Base-by-base conservation (phyloP, 2,329 filamentous ascomycete species). In the Cladosporium sp. region DNA sequence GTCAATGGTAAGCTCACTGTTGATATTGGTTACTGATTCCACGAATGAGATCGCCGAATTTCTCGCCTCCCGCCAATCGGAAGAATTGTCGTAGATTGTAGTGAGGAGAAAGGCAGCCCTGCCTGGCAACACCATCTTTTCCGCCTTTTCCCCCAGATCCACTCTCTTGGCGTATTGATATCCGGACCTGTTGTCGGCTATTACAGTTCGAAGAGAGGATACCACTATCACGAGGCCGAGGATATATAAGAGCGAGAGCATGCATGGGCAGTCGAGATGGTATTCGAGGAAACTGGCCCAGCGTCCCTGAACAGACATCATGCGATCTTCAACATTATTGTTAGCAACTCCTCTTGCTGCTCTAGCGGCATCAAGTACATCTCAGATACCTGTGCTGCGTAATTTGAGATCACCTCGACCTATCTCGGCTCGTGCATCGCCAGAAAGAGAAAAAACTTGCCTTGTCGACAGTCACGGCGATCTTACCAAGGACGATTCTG, bases 401-500 rank as follows among this genome's bases (percentile, higher is more conserved):
- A 60, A 60, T 21, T 21, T 60, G 26, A 60, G 58, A 38, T 60
- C 58, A 21, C 36, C 21, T 44, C 34, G 58, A 12, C 58, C 58
- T 11, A 49, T 60, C 26, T 30, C 58, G 4, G 58, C 58, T 30
- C 75, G 76, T 5, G 21, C 66, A 6, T 79, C 78, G 26, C 75
- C 78, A 8, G 41, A 69, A 6, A 72, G 80, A 34, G 75, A 71
- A 24, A 78, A 75, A 69, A 77, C 73, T 4, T 82, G 80, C 68
- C 73, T 71, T n/a, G 78, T 82, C 24, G 70, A 78, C 38, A 77
- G 74, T 49, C 75, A n/a, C n/a, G n/a, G n/a, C n/a, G n/a, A n/a
- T n/a, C n/a, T n/a, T n/a, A n/a, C n/a, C n/a, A n/a, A n/a, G n/a
- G 85, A 87, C 61, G 85, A 87, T 69, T 82, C 83, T 47, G 67